Evolutionary conservation across 352 stramenopile species (phyloP), one percentile per base, ranked within the genome.

Genomic region (Globisporangium okanoganense): DNA sequence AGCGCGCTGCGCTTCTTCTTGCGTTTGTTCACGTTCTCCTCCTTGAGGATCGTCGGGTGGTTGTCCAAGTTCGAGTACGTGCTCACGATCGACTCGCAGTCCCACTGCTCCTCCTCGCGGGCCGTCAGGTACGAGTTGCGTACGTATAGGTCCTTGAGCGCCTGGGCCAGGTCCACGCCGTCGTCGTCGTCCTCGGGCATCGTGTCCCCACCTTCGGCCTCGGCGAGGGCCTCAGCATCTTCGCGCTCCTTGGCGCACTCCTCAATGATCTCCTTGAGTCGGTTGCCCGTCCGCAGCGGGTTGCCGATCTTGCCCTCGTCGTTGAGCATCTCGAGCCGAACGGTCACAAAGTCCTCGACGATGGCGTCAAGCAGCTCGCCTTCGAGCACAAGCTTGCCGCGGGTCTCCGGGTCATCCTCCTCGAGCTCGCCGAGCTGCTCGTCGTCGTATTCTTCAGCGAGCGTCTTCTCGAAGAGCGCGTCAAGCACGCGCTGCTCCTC

Each of bases 1-100:
- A 69, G 52, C 38, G 31, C 70, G 7, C 50, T 71, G 65, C 75
- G 80, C 62, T 95, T 96, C 60, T 88, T 94, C 60, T 88, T 90
- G 49, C 77, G 76, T 44, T 83, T 84, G n/a, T 71, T 70, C 38
- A 72, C 58, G 5, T 55, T 61, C 52, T 88, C 74, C 56, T 95
- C 84, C 41, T 78, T 77, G 58, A 99, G 86, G 8, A 98, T 66
- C 9, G 88, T 97, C 25, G 97, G 97, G 74, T 99, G 97, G 80
- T 99, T 99, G 73, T 99, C 96, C 65, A 98, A 59, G 68, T 97
- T 99, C 33, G 94, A 98, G 79, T 99, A 99, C 41, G 97, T 99
- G 59, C 94, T 98, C 56, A 99, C 79, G 56, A 99, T 98, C 47
- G 93, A 98, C 72, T 99, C 96, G 64, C 90, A 98, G 76, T 99